Conservation (phyloP, 2,329 filamentous ascomycete genomes). For the Botrytis hyacinthi region DNA sequence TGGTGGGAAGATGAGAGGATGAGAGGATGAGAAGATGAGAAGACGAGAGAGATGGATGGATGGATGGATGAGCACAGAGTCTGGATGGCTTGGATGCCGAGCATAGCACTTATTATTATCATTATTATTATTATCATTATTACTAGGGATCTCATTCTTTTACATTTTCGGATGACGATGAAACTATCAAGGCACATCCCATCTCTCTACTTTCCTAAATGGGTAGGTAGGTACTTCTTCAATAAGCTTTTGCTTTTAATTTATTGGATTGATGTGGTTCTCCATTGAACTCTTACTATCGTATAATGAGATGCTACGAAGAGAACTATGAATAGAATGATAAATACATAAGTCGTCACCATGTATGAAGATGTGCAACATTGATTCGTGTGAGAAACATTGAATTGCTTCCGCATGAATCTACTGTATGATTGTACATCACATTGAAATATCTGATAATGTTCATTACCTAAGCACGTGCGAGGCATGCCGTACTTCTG, state of each 20-base stretch:
- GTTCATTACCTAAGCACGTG: neutral
- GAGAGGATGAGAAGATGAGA: no score
- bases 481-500: neutral
- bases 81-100: neutral
- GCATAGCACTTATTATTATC: neutral
- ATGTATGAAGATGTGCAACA: neutral
- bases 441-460: neutral
- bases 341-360: neutral
- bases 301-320: neutral
- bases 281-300: neutral
- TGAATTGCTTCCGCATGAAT: neutral
- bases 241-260: neutral
- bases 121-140: no score
- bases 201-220: neutral
- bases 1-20: neutral
- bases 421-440: neutral
- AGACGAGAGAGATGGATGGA: neutral
- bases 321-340: neutral
- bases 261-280: neutral
- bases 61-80: neutral
- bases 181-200: slow-evolving; percentile 14
- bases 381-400: neutral
- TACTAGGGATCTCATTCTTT: neutral
- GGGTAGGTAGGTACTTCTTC: neutral
- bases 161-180: slow-evolving; percentile 6